Conservation (phyloP, 495 filamentous ascomycete species). For the Aspergillus cavernicola region DNA sequence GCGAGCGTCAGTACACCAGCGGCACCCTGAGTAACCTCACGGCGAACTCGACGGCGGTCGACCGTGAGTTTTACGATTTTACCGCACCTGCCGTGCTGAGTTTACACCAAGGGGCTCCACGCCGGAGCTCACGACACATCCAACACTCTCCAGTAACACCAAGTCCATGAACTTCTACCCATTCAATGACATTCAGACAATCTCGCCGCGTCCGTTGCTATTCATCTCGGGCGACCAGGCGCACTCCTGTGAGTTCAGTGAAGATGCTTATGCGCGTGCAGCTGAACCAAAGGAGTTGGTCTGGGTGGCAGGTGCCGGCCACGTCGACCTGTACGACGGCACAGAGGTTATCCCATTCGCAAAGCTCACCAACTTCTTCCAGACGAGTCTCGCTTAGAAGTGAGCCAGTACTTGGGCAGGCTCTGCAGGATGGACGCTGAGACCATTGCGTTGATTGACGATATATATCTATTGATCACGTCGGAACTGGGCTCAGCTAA, state of each 20-base stretch:
- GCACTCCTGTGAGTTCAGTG: conserved; percentile 26
- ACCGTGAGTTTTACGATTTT: conserved; percentile 27
- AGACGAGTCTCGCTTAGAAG: conserved; percentile 14
- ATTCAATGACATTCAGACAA: conserved; percentile 23
- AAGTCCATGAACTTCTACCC: conserved; percentile 30
- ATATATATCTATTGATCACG: too few species aligned
- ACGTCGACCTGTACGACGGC: conserved; percentile 28
- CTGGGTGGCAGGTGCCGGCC: conserved; percentile 22
- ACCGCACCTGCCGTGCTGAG: conserved; percentile 24
- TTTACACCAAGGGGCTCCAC: conserved; percentile 17
- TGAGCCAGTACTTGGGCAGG: too few species aligned
- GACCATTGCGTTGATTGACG: too few species aligned
- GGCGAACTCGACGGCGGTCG: conserved; percentile 8
- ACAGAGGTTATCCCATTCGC: conserved; percentile 24
- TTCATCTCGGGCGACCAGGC: conserved; percentile 27
- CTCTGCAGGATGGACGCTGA: too few species aligned
- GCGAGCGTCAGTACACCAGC: conserved; percentile 13
- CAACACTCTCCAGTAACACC: conserved; percentile 17
- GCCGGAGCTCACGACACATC: conserved; percentile 19
- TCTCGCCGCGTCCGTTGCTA: conserved; percentile 27
- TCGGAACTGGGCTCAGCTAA: too few species aligned
- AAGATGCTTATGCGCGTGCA: conserved; percentile 25
- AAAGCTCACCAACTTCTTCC: conserved; percentile 23
- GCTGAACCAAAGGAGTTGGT: conserved; percentile 26
- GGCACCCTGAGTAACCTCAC: conserved; percentile 18